These are phyloP conservation scores for Aureobasidium mangrovei DNA, from an alignment of 2,329 filamentous ascomycete genomes.

Conservation along the genomic window DNA sequence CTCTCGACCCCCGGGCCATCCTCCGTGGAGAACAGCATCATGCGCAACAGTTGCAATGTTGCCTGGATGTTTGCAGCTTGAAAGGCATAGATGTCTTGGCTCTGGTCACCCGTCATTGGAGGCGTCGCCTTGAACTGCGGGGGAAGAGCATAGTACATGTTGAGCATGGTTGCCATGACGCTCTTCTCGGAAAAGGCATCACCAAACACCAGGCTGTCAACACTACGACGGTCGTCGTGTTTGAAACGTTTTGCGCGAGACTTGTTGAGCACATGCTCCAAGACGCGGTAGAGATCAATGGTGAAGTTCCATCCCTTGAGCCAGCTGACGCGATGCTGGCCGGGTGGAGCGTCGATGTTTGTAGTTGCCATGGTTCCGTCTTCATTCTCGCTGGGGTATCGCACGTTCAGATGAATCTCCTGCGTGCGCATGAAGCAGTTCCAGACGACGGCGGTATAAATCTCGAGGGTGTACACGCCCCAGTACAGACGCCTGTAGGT, in stretches of 20 bases:
- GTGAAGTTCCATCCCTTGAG: slow-evolving; percentile 50
- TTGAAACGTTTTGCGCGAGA: slow-evolving; percentile 20
- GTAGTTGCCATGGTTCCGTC: slow-evolving; percentile 37
- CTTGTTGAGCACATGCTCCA: slow-evolving; percentile 41
- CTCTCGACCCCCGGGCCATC: slow-evolving; percentile 28
- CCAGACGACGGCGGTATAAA: slow-evolving; percentile 47
- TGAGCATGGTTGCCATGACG: slow-evolving; percentile 24
- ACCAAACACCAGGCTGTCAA: slow-evolving; percentile 20
- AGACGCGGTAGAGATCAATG: slow-evolving; percentile 47
- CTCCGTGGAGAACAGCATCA: slow-evolving; percentile 31
- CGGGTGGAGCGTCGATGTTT: slow-evolving; percentile 15
- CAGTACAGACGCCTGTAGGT: slow-evolving; percentile 44
- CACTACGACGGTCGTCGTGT: slow-evolving; percentile 15
- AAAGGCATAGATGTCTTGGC: slow-evolving; percentile 37
- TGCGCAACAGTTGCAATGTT: slow-evolving; percentile 41
- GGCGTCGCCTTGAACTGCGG: slow-evolving; percentile 24
- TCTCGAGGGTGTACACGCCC: slow-evolving; percentile 50
- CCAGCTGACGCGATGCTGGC: slow-evolving; percentile 32
- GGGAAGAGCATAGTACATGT: slow-evolving; percentile 25
- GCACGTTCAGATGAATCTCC: slow-evolving; percentile 39
- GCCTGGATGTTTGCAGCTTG: slow-evolving; percentile 45
- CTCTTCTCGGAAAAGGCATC: slow-evolving; percentile 22
- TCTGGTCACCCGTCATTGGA: slow-evolving; percentile 26
- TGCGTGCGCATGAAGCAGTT: slow-evolving; percentile 38
- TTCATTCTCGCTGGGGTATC: slow-evolving; percentile 40